phyloP scores from a whole-genome alignment of 495 filamentous ascomycete genomes.

The Penicillium psychrofluorescens region DNA sequence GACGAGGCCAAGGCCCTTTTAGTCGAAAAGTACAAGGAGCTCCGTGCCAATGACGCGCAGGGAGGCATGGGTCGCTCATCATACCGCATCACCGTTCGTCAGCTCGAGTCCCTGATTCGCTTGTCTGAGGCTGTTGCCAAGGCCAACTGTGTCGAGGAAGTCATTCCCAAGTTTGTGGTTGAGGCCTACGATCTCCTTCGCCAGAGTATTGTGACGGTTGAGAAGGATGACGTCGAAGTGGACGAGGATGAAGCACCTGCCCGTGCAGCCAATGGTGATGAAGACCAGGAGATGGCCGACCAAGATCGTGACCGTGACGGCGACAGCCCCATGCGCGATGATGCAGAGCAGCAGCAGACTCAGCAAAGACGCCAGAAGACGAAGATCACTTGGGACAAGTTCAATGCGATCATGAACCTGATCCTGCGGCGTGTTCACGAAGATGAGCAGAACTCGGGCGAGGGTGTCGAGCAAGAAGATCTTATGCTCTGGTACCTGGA shows the following conservation, averaged over 20 bases:
- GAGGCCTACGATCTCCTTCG: constrained; percentile 86
- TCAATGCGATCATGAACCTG: constrained; percentile 79
- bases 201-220: constrained; percentile 94
- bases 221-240: constrained; percentile 96
- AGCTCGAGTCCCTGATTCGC: constrained; percentile 92
- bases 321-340: constrained; percentile 62
- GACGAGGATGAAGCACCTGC: constrained; percentile 63
- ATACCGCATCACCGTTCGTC: constrained; percentile 94
- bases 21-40: constrained; percentile 92
- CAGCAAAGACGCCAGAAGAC: constrained; percentile 54
- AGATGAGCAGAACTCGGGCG: constrained; percentile 60
- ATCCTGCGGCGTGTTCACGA: constrained; percentile 77
- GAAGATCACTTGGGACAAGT: constrained; percentile 93
- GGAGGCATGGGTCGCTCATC: constrained; percentile 87
- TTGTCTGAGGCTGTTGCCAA: constrained; percentile 94
- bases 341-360: constrained; percentile 33
- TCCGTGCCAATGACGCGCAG: constrained; percentile 88
- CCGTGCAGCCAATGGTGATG: constrained; percentile 8
- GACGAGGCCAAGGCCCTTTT: constrained; percentile 77
- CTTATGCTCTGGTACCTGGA: constrained; percentile 90
- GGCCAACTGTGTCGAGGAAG: constrained; percentile 90
- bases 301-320: constrained; percentile 51
- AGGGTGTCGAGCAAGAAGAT: constrained; percentile 83
- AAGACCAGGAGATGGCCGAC: constrained; percentile 32
- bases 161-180: constrained; percentile 74